Conservation (phyloP, 768 basidiomycete species). For the Russula abietina region DNA sequence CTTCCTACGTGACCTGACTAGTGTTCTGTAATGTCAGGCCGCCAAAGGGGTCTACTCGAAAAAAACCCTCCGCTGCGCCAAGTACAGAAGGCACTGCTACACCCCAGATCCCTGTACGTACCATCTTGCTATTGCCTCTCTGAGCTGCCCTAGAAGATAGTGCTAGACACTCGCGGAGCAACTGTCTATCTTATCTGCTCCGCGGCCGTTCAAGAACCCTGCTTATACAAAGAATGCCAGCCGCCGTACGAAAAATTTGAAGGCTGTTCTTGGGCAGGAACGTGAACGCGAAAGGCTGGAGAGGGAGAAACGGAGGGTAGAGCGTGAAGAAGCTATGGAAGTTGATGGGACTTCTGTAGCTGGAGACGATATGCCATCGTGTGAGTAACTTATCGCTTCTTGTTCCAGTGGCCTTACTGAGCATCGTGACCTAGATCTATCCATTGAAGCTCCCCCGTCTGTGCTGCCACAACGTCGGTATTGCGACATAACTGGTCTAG, state of each 20-base stretch:
- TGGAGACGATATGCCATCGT: slow-evolving; percentile 66
- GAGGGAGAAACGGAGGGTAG: slow-evolving; percentile 50
- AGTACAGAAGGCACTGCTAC: slow-evolving; percentile 32
- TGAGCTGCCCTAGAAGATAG: neutral
- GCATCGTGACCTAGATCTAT: slow-evolving; percentile 45
- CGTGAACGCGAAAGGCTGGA: slow-evolving; percentile 69
- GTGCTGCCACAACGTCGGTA: slow-evolving; percentile 69
- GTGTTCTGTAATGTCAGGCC: slow-evolving; percentile 28
- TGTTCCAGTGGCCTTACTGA: neutral
- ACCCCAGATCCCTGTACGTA: slow-evolving; percentile 30
- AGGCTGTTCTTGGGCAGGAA: slow-evolving; percentile 71
- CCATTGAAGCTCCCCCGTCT: slow-evolving; percentile 82
- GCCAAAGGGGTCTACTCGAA: slow-evolving; percentile 31
- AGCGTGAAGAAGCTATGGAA: slow-evolving; percentile 49
- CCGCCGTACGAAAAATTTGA: slow-evolving; percentile 72
- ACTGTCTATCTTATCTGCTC: slow-evolving; percentile 61
- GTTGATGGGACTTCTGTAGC: slow-evolving; percentile 40
- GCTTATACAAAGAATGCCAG: slow-evolving; percentile 63
- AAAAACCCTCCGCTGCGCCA: slow-evolving; percentile 28
- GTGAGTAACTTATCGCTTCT: slow-evolving; percentile 37
- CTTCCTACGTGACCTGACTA: neutral
- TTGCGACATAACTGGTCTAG: slow-evolving; percentile 83
- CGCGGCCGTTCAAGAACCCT: slow-evolving; percentile 75
- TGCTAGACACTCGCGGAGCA: slow-evolving; percentile 65
- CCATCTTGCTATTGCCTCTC: neutral